Evolutionary conservation across 257 asterid species (phyloP).

Genomic region (Scutellaria barbata): DNA sequence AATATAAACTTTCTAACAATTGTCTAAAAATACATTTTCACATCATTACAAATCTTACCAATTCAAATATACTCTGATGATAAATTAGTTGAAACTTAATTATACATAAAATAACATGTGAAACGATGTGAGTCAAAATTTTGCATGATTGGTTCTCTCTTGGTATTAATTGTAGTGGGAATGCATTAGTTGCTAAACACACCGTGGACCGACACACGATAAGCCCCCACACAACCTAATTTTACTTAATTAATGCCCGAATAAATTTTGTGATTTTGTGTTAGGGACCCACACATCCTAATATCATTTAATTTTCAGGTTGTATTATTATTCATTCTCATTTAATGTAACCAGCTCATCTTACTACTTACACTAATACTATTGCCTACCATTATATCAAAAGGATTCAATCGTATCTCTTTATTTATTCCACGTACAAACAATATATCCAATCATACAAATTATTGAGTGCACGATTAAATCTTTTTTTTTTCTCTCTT

Average conservation of each 20-base stretch:
- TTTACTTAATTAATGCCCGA: slow-evolving; percentile 16
- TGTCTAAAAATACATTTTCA: too few relatives aligned
- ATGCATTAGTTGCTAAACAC: too few relatives aligned
- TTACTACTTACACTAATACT: not conserved
- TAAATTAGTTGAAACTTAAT: too few relatives aligned
- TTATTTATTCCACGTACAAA: not conserved
- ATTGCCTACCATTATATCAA: not conserved
- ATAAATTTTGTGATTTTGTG: slow-evolving; percentile 27
- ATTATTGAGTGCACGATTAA: not conserved
- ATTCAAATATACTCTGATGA: too few relatives aligned
- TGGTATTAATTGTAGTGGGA: too few relatives aligned
- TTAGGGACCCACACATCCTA: slow-evolving; percentile 32
- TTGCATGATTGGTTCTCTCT: too few relatives aligned
- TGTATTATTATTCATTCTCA: slow-evolving; percentile 23
- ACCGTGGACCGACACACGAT: slow-evolving; percentile 25
- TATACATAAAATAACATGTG: too few relatives aligned
- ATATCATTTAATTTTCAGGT: slow-evolving; percentile 30
- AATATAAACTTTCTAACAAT: too few relatives aligned
- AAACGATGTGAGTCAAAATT: too few relatives aligned
- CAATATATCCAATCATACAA: not conserved
- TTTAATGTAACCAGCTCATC: slow-evolving; percentile 38
- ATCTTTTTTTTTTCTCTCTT: not conserved
- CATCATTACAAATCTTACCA: too few relatives aligned
- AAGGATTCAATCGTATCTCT: not conserved
- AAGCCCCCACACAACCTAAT: slow-evolving; percentile 19